Base-by-base conservation (phyloP, 2,329 filamentous ascomycete species). In the Ophiostoma tasmaniense region DNA sequence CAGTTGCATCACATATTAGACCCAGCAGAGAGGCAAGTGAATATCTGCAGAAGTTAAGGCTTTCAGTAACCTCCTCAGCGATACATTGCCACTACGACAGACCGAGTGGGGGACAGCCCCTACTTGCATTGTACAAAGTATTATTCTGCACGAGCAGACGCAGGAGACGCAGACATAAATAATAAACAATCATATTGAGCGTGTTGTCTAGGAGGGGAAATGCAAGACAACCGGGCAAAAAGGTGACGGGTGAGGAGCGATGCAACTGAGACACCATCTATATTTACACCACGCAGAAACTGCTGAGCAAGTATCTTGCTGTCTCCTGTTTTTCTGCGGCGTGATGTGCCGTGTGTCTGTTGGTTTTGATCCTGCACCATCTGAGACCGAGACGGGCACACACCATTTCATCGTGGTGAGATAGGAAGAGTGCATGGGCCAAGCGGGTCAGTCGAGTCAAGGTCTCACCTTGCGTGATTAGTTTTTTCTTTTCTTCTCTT, bases 321-420 rank as follows among this genome's bases (percentile, higher is more conserved):
- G 22, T 55, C 50, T 55, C 50, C 50, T 55, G 50, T 55, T 25
- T 55, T 61, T 25, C 25, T 30, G 20, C 22, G 33, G 8, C n/a
- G 17, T 65, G 64, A 13, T 50, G 64, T 45, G 50, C 50, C 50
- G 22, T 25, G 3, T 67, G 50, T 14, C 35, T 67, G 66, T 67
- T 62, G 66, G 67, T 66, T 55, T 66, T 30, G 33, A 52, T 37
- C 22, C 28, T 50, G 62, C 64, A 28, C 42, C 30, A 52, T 64
- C 10, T 14, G 42, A 45, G 42, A 17, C 42, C 33, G 28, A 66
- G 14, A 52, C 35, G 10, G 33, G 25, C 25, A 30, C 55, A 61
- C 55, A 17, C 55, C 22, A 61, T 55, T 22, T 25, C 22, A 61
- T 55, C 50, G 66, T 69, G 64, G 67, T 52, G 64, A 69, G 67